phyloP scores from a whole-genome alignment of 2,329 filamentous ascomycete genomes.

The Trichoderma hamatum region DNA sequence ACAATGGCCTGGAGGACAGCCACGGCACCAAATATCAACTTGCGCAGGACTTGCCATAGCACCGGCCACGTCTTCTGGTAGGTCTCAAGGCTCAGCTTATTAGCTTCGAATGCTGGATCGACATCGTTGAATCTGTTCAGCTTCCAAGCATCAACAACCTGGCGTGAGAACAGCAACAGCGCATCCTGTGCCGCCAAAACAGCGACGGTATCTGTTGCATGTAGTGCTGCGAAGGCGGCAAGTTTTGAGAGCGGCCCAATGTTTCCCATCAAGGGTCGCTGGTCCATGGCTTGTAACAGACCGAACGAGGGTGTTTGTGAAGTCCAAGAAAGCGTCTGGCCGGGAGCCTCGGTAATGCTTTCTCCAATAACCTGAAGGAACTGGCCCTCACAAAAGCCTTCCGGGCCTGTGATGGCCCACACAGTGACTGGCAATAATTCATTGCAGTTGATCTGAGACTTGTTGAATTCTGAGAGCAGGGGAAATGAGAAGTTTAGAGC shows the following conservation, averaged over 20 bases:
- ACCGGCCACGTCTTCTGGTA: conserved; percentile 67
- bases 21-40: conserved; percentile 74
- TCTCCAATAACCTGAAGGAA: conserved; percentile 71
- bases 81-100: conserved; percentile 66
- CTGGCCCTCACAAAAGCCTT: conserved; percentile 75
- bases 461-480: conserved; percentile 64
- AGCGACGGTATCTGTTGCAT: conserved; percentile 48
- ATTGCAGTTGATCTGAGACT: conserved; percentile 65
- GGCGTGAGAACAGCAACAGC: conserved; percentile 67
- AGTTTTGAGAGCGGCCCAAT: conserved; percentile 70
- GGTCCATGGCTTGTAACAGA: conserved; percentile 60
- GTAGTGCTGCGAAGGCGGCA: conserved; percentile 64
- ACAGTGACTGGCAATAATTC: conserved; percentile 70
- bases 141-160: conserved; percentile 72
- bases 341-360: conserved; percentile 60
- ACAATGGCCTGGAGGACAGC: conserved; percentile 75
- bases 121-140: conserved; percentile 73
- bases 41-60: conserved; percentile 75
- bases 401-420: conserved; percentile 67
- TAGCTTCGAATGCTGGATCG: conserved; percentile 67
- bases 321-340: conserved; percentile 63
- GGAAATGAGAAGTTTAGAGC: conserved; percentile 79
- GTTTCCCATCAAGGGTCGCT: conserved; percentile 64
- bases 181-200: conserved; percentile 61
- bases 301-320: conserved; percentile 61